These are phyloP conservation scores for Ambrosia hybrid DNA, from an alignment of 140 eudicot species.

Conservation along the genomic window DNA sequence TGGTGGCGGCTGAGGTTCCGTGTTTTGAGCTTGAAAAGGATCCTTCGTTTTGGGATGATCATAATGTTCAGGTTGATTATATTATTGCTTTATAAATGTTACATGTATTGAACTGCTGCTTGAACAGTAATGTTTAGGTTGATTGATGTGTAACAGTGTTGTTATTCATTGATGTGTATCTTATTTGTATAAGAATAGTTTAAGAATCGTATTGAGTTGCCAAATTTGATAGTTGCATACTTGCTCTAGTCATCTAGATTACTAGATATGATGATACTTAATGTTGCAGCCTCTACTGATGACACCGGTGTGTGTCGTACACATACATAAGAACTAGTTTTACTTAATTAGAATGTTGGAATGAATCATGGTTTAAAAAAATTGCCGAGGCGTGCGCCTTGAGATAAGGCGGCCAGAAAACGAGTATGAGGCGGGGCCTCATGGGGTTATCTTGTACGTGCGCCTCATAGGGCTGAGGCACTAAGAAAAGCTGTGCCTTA, in stretches of 20 bases:
- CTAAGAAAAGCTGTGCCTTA: too few relatives aligned
- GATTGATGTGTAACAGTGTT: too few relatives aligned
- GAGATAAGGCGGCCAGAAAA: too few relatives aligned
- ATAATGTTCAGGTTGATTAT: slow-evolving; percentile 81
- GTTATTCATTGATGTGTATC: neutral
- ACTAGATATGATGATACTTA: slow-evolving; percentile 1
- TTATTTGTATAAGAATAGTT: neutral
- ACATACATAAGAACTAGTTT: too few relatives aligned
- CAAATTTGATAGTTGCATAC: neutral
- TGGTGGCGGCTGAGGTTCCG: slow-evolving; percentile 41
- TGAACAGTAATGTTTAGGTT: neutral
- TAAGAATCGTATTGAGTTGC: neutral
- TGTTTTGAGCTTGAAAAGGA: slow-evolving; percentile 72
- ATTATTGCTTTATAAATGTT: slow-evolving; percentile 9
- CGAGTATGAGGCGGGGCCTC: too few relatives aligned
- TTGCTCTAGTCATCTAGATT: slow-evolving; percentile 4
- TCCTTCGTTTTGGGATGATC: slow-evolving; percentile 81
- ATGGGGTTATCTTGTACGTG: too few relatives aligned
- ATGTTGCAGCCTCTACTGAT: neutral
- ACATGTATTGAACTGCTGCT: neutral
- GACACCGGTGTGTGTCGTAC: too few relatives aligned
- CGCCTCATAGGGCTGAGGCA: too few relatives aligned
- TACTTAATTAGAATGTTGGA: too few relatives aligned
- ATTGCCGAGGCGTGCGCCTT: too few relatives aligned
- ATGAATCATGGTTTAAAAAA: too few relatives aligned